Evolutionary conservation across 2,329 filamentous ascomycete genomes (phyloP), one percentile per base, ranked within the genome.

Genomic region (Xylariaceae sp.): DNA sequence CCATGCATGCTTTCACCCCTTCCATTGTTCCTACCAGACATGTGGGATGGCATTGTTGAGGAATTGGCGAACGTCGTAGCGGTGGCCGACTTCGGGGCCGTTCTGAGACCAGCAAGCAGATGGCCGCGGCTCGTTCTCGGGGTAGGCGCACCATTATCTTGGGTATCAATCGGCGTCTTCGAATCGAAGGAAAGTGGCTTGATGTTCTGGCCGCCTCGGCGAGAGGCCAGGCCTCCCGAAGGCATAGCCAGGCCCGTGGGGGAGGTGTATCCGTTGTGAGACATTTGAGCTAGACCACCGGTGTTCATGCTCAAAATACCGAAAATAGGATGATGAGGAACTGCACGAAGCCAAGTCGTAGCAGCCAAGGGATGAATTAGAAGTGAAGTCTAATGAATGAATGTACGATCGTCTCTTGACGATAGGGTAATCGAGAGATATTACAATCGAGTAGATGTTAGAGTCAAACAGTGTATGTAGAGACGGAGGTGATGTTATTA

Each of bases 241-340:
- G 91, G 88, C 75, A 90, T 84, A 67, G 86, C 84, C 64, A 96
- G 79, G 64, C 84, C 86, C 72, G 82, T 82, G 69, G 82, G 78
- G 71, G 87, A 79, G 71, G 81, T 76, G 72, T 89, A 89, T 73
- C 86, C 82, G 79, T 86, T 89, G 80, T 90, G 93, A 78, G 90
- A 89, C 93, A 97, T 97, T 83, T 95, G 91, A 94, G 91, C 88
- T 80, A 96, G 90, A 94, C 91, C 90, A 83, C 93, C 93, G 84
- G 93, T 87, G 93, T 96, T 88, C 87, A 95, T 63, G 73, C 75
- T 80, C 76, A 75, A 67, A 63, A 49, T 57, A 44, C 47, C 45
- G 45, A 49, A 56, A 51, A 57, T 54, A 46, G 55, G 58, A 59
- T 54, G 54, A 13, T 58, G 52, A 51, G 50, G 48, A 56, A 54